Evolutionary conservation across 768 basidiomycete species (phyloP).

Genomic region (Piloderma croceum): DNA sequence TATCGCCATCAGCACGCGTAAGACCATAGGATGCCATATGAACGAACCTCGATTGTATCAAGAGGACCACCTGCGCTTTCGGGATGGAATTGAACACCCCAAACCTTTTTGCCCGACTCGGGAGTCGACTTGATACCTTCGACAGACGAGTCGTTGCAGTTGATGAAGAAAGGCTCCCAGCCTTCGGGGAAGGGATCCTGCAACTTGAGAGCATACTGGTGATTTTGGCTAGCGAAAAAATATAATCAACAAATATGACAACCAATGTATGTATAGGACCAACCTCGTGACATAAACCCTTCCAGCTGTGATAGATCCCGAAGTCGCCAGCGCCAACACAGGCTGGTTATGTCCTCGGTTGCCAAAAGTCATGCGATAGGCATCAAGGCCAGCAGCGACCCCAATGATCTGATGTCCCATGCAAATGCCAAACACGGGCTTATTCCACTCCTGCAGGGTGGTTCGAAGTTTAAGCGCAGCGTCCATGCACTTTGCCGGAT

Average conservation of each 20-base stretch:
- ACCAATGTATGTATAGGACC: constrained; percentile 11
- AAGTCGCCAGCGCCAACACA: constrained; percentile 88
- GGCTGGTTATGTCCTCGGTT: constrained; percentile 99
- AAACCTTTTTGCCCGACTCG: constrained; percentile 84
- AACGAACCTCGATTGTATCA: constrained; percentile 88
- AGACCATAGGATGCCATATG: too few relatives aligned
- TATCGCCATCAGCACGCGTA: not conserved
- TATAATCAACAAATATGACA: constrained; percentile 3
- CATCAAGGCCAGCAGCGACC: constrained; percentile 93
- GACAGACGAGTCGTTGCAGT: constrained; percentile 97
- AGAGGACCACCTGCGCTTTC: constrained; percentile 98
- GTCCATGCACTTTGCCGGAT: constrained; percentile 83
- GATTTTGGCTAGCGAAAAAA: constrained; percentile 67
- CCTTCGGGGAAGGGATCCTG: constrained; percentile 94
- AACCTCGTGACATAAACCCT: constrained; percentile 95
- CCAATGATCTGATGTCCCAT: constrained; percentile 99
- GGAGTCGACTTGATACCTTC: constrained; percentile 96
- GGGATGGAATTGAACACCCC: constrained; percentile 99
- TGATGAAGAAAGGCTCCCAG: constrained; percentile 99
- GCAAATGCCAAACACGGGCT: constrained; percentile 95
- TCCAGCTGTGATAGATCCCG: constrained; percentile 91
- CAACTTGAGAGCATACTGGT: constrained; percentile 94
- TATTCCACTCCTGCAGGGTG: constrained; percentile 85
- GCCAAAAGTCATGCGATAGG: constrained; percentile 99
- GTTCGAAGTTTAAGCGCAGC: constrained; percentile 75